Base-by-base conservation (phyloP, 164 flowering plant species). In the Warburgia ugandensis region DNA sequence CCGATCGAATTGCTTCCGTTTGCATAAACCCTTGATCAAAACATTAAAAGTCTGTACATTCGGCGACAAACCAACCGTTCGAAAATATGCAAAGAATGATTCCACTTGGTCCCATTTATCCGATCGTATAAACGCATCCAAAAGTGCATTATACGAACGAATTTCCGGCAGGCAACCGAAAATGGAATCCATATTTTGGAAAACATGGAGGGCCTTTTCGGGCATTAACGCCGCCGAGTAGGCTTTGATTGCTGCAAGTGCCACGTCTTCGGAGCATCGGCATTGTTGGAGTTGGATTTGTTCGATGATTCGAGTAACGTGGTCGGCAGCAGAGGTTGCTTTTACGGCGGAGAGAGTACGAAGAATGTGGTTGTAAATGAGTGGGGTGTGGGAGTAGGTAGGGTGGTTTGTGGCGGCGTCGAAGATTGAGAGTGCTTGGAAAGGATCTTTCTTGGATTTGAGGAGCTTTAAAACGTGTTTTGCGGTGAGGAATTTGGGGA, bases 21-120 rank as follows among this genome's bases (percentile, higher is more conserved):
- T 72, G 52, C 86, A 80, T 17, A 69, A 62, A 41, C 83, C 63
- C 64, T 83, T 80, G 47, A 92, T 69, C 73, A 87, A 46, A 47
- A 92, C 53, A 55, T 83, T 91, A 54, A 69, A 91, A 21, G 88
- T 83, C 50, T 68, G 72, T 63, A 87, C 68, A 75, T 83, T 80
- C 0, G 92, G 83, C 45, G 42, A 36, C 37, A 87, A 26, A 6
- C 77, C 79, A 33, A 49, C 73, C 2, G 73, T 68, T 50, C 63
- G 66, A 45, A 77, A 77, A 57, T 75, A 73, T 14, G 59, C 69
- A 19, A 83, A 72, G 46, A 87, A 74, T 29, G 76, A 50, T 68
- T 79, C 87, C 0, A 76, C 95, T 10, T 59, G 53, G 11, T 67
- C 76, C 79, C 81, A 79, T 52, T 77, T 73, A 17, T 65, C 65